phyloP scores from a whole-genome alignment of 768 basidiomycete species.

The Kwoniella dejecticola region DNA sequence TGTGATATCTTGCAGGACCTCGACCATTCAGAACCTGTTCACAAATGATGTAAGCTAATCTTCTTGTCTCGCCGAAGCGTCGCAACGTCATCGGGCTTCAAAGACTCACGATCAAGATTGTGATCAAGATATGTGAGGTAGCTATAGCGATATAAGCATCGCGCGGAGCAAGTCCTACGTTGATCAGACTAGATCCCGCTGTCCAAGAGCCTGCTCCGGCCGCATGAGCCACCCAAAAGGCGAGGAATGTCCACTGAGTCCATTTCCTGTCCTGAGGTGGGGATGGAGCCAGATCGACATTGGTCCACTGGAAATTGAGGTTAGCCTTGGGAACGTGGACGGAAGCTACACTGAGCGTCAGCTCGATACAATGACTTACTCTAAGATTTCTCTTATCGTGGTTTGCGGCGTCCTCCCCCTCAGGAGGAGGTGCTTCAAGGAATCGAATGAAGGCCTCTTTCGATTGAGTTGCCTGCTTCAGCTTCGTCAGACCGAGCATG shows the following conservation, averaged over 20 bases:
- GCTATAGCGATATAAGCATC: constrained; percentile 26
- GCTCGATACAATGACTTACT: constrained; percentile 2
- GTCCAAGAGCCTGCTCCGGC: constrained; percentile 26
- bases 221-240: constrained; percentile 34
- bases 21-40: constrained; percentile 69
- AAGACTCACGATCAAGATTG: constrained; percentile 23
- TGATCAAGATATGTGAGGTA: constrained; percentile 22
- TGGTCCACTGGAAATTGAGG: constrained; percentile 32
- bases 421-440: constrained; percentile 22
- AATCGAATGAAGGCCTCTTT: constrained; percentile 30
- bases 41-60: too few relatives aligned
- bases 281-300: constrained; percentile 38
- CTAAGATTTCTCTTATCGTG: background rate
- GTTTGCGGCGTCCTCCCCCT: constrained; percentile 11
- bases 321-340: background rate
- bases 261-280: constrained; percentile 32
- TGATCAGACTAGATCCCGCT: constrained; percentile 29
- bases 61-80: constrained; percentile 54
- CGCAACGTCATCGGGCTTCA: background rate
- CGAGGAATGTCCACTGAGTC: constrained; percentile 34
- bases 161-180: constrained; percentile 31
- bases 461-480: constrained; percentile 27
- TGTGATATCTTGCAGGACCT: constrained; percentile 72
- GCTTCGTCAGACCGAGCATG: constrained; percentile 4
- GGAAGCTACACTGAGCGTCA: too few relatives aligned